A percentile compares a stretch with the other conserved stretches of the same genome.
Conservation (phyloP, 2,329 filamentous ascomycete genomes). For the Curvularia hawaiiensis region DNA sequence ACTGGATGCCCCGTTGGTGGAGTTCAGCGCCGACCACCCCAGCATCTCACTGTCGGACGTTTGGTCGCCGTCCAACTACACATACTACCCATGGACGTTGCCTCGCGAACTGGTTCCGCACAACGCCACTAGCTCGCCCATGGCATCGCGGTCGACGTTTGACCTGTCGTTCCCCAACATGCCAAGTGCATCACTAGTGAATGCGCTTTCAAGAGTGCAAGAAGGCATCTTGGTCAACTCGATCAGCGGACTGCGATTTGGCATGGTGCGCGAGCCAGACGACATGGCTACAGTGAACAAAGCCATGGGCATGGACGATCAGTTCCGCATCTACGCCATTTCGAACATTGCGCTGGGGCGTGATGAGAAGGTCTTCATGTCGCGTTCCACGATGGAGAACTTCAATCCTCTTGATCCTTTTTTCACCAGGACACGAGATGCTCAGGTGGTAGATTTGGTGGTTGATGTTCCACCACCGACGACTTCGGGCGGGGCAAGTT, state of each 20-base stretch:
- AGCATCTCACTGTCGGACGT: constrained; percentile 61
- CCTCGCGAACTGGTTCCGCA: constrained; percentile 74
- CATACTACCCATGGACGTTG: constrained; percentile 91
- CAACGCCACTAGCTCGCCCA: constrained; percentile 76
- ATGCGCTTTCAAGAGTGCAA: constrained; percentile 60
- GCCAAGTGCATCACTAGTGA: constrained; percentile 54
- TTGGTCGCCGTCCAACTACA: constrained; percentile 74
- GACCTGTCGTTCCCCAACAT: constrained; percentile 69
- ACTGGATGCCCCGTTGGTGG: constrained; percentile 61
- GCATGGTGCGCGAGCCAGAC: constrained; percentile 68
- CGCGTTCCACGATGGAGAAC: constrained; percentile 69
- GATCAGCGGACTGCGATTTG: constrained; percentile 65
- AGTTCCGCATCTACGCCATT: constrained; percentile 78
- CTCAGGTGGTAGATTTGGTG: constrained; percentile 74
- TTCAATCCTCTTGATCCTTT: constrained; percentile 80
- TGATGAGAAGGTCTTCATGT: constrained; percentile 84
- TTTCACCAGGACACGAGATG: constrained; percentile 78
- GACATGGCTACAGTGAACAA: constrained; percentile 46
- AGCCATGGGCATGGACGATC: constrained; percentile 39
- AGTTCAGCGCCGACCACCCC: constrained; percentile 59
- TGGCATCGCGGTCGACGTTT: constrained; percentile 73
- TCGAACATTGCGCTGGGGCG: constrained; percentile 81
- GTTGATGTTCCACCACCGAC: constrained; percentile 57
- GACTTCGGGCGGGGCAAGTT: constrained; percentile 20
- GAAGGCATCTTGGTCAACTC: constrained; percentile 66